These are phyloP conservation scores for Globisporangium okanoganense DNA, from an alignment of 352 stramenopile species.

Conservation along the genomic window DNA sequence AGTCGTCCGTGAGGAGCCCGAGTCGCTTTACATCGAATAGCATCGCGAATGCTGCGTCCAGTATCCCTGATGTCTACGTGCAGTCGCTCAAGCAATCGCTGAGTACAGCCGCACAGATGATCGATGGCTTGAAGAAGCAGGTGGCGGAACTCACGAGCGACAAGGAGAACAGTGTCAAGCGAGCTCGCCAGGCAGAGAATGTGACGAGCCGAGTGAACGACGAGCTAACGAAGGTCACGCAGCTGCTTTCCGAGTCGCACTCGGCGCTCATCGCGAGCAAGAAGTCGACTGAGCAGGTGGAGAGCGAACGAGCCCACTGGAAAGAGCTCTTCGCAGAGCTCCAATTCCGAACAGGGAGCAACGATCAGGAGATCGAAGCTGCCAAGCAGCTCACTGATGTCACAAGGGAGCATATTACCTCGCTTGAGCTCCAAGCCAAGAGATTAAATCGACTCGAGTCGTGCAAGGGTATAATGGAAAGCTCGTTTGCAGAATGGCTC, in stretches of 20 bases:
- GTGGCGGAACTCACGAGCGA: slow-evolving; percentile 31
- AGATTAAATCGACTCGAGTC: slow-evolving; percentile 6
- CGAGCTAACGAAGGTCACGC: slow-evolving; percentile 38
- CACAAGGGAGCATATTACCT: slow-evolving; percentile 21
- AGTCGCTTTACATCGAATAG: slow-evolving; percentile 1
- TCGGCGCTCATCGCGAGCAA: slow-evolving; percentile 32
- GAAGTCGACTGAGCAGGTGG: slow-evolving; percentile 23
- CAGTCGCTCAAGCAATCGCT: slow-evolving; percentile 50
- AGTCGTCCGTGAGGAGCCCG: slow-evolving; percentile 7
- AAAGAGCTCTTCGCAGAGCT: slow-evolving; percentile 38
- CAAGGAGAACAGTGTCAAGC: slow-evolving; percentile 25
- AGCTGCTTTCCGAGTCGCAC: slow-evolving; percentile 49
- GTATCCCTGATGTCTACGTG: slow-evolving; percentile 21
- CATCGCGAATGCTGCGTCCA: background rate
- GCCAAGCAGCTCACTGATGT: slow-evolving; percentile 27
- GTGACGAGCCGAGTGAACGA: slow-evolving; percentile 22
- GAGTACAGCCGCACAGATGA: slow-evolving; percentile 25
- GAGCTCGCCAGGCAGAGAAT: slow-evolving; percentile 31
- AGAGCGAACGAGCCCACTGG: slow-evolving; percentile 33
- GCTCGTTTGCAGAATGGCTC: slow-evolving; percentile 6
- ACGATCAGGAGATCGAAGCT: slow-evolving; percentile 31
- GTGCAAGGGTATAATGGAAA: background rate
- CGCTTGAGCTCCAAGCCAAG: slow-evolving; percentile 22
- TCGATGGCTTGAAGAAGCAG: slow-evolving; percentile 38
- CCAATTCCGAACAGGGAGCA: slow-evolving; percentile 31